Evolutionary conservation across 768 basidiomycete species (phyloP), one percentile per base, ranked within the genome.

Genomic region (Guyanaporus albipodus): DNA sequence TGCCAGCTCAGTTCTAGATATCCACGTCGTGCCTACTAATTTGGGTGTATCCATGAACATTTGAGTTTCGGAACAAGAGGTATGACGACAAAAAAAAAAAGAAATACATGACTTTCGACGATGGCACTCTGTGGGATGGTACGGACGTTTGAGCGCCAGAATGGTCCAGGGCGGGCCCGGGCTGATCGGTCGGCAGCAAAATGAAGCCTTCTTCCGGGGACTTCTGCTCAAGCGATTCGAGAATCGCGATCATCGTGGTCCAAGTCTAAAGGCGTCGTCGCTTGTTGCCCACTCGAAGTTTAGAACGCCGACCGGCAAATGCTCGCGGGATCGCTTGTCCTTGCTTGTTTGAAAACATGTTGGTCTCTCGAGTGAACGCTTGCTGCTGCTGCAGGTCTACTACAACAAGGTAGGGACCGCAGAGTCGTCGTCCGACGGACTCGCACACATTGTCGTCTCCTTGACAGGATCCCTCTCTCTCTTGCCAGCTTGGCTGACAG

Each of bases 261-360:
- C n/a, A 40, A 50, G 60, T 49, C 31, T 60, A 57, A 54, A 48
- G 53, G 28, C 43, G 42, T 62, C 62, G 45, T 64, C 62, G 62
- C 60, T 65, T 63, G 57, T 41, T 45, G 35, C 28, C 19, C 45
- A 32, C 50, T 49, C 42, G 39, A 44, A 38, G 38, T 45, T 51
- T 47, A 31, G 48, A 55, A 56, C 38, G 36, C 59, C 59, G 62
- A 46, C 51, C 57, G 62, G 57, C 46, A 58, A 62, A 61, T 43
- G 53, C 54, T 63, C 62, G 62, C 62, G 62, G 62, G 62, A 63
- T 60, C 62, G 62, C 62, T 63, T 61, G 54, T 24, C 19, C 0
- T 38, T 4, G 19, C n/a, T 32, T 44, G 53, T 38, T 6, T 12
- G 33, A 48, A 34, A 41, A 22, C 33, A 22, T 6, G 17, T 40